phyloP scores from a whole-genome alignment of 2,329 filamentous ascomycete genomes.

The Ophiostoma sp. region DNA sequence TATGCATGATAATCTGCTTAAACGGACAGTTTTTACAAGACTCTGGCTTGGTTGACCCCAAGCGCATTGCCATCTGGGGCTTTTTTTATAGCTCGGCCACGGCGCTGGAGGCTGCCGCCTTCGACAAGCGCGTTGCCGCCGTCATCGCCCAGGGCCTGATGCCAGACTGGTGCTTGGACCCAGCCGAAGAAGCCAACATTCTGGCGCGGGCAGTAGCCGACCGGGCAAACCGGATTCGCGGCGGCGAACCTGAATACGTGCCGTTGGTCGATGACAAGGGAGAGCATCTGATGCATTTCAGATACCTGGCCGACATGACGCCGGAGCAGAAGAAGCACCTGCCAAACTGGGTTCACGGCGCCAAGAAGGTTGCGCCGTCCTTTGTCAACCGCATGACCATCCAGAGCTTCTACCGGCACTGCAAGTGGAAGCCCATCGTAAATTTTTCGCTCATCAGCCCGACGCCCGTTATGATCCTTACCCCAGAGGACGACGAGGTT shows the following conservation, averaged over 20 bases:
- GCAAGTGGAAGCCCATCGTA: background rate
- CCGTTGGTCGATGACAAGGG: background rate
- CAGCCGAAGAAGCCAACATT: background rate
- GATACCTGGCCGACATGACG: background rate
- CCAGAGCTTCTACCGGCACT: background rate
- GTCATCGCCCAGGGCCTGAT: background rate
- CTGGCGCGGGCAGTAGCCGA: background rate
- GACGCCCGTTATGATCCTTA: background rate
- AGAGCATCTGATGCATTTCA: background rate
- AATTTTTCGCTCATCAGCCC: background rate
- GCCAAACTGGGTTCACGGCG: background rate
- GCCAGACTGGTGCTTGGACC: background rate
- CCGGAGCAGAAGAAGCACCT: background rate
- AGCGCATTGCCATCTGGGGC: background rate
- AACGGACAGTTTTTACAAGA: background rate
- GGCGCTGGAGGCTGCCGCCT: background rate
- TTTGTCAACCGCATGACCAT: background rate
- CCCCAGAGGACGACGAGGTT: background rate
- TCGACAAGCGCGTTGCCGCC: background rate
- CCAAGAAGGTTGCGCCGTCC: background rate
- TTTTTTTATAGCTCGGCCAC: background rate
- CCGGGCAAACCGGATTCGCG: background rate
- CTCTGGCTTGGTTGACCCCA: background rate
- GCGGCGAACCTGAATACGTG: background rate
- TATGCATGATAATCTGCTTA: background rate